phyloP scores from a whole-genome alignment of 192 early-diverging fungal genomes.

The Dimargaris cristalligena region DNA sequence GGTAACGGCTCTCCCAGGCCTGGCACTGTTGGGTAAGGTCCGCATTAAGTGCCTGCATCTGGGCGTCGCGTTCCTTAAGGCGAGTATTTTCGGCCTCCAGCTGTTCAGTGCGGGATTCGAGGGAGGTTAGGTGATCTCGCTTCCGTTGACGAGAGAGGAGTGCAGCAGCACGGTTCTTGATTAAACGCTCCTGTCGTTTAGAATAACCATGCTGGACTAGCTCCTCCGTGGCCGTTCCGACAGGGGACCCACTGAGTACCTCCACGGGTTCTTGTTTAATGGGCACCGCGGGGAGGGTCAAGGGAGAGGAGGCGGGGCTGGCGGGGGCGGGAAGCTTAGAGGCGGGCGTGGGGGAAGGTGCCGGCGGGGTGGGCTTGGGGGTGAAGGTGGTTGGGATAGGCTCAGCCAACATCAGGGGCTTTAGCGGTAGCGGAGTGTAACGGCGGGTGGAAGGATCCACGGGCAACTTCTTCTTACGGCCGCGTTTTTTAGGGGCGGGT shows the following conservation, averaged over 20 bases:
- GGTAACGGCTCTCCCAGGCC: conserved; percentile 27
- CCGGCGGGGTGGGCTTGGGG: too few relatives aligned
- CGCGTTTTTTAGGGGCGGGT: background rate
- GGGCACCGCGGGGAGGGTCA: too few relatives aligned
- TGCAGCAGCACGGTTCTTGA: conserved; percentile 86
- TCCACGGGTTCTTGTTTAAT: too few relatives aligned
- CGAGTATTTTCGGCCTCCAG: conserved; percentile 39
- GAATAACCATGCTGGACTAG: conserved; percentile 26
- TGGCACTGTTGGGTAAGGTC: conserved; percentile 33
- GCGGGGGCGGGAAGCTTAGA: too few relatives aligned
- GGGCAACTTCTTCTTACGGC: background rate
- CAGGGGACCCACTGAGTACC: too few relatives aligned
- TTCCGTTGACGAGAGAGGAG: conserved; percentile 76
- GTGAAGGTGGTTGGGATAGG: background rate
- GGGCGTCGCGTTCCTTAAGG: conserved; percentile 33
- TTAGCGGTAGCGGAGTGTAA: background rate
- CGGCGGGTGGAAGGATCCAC: background rate
- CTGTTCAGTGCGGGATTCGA: conserved; percentile 40
- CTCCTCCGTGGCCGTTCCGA: conserved; percentile 9
- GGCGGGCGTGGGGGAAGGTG: background rate
- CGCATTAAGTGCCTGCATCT: conserved; percentile 37
- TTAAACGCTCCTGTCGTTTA: conserved; percentile 73
- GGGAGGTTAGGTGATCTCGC: conserved; percentile 61
- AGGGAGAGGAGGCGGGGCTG: too few relatives aligned
- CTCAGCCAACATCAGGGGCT: background rate